Conservation (phyloP, 2,329 filamentous ascomycete species). For the Trichoderma koningiopsis region DNA sequence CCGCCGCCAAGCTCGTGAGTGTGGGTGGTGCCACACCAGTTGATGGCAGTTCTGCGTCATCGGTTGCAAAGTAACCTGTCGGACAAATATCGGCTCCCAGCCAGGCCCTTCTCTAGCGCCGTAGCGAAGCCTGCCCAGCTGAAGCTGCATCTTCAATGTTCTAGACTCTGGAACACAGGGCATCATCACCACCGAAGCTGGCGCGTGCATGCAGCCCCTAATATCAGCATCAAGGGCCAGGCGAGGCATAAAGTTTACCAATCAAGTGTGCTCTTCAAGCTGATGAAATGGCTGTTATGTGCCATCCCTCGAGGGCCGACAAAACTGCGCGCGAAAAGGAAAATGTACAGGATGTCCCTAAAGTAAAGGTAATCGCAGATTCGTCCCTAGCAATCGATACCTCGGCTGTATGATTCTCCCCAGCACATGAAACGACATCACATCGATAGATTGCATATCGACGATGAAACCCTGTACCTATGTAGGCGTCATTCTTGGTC, state of each 20-base stretch:
- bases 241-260: not conserved
- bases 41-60: slow-evolving; percentile 1
- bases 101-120: not conserved
- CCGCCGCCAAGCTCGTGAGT: not conserved
- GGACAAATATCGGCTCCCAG: not conserved
- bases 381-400: not conserved
- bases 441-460: not conserved
- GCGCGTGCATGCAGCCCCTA: not conserved
- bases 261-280: not conserved
- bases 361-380: not conserved
- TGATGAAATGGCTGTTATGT: not conserved
- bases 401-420: not conserved
- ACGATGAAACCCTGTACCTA: not conserved
- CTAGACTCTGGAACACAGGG: not conserved
- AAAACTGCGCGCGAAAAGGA: not conserved
- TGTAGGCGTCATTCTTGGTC: not conserved
- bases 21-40: slow-evolving; percentile 14
- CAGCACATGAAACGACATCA: not conserved
- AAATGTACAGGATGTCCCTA: not conserved
- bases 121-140: not conserved
- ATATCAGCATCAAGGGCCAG: not conserved
- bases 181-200: not conserved
- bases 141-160: not conserved
- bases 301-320: not conserved
- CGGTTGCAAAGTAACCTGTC: not conserved